Conservation (phyloP, 352 stramenopile species). For the Phytophthora sp. region DNA sequence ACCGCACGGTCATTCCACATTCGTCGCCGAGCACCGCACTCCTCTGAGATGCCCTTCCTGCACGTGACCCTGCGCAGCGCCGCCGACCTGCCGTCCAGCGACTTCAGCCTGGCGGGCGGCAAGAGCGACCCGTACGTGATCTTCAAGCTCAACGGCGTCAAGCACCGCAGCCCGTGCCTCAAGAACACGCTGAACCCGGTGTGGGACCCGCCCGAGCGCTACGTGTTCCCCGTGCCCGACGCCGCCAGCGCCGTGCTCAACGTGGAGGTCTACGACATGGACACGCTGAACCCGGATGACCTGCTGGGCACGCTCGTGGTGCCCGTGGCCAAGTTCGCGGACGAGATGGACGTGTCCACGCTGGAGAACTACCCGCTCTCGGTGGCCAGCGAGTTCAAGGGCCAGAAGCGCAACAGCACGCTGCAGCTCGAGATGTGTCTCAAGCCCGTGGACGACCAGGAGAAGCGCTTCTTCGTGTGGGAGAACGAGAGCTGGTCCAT, state of each 20-base stretch:
- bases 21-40: neutral
- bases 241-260: conserved; percentile 47
- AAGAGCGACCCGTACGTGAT: conserved; percentile 84
- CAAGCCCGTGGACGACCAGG: conserved; percentile 39
- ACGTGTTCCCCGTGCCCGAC: conserved; percentile 62
- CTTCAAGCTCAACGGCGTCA: conserved; percentile 52
- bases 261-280: conserved; percentile 71
- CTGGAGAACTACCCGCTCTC: conserved; percentile 61
- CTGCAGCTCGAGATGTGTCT: conserved; percentile 67
- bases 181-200: conserved; percentile 71
- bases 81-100: conserved; percentile 60
- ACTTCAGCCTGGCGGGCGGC: conserved; percentile 58
- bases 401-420: conserved; percentile 53
- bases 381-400: conserved; percentile 43
- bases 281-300: conserved; percentile 68
- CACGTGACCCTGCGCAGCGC: conserved; percentile 54
- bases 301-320: conserved; percentile 63
- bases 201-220: conserved; percentile 66
- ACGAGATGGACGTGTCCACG: conserved; percentile 46
- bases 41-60: conserved; percentile 50
- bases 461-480: conserved; percentile 54
- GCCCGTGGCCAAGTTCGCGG: conserved; percentile 53
- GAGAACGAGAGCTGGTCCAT: conserved; percentile 72
- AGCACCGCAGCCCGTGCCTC: conserved; percentile 64
- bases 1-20: conserved; percentile 23